A percentile compares a stretch with the other conserved stretches of the same genome.
Conservation (phyloP, 108 stramenopile genomes). For the Discostella pseudostelligera region DNA sequence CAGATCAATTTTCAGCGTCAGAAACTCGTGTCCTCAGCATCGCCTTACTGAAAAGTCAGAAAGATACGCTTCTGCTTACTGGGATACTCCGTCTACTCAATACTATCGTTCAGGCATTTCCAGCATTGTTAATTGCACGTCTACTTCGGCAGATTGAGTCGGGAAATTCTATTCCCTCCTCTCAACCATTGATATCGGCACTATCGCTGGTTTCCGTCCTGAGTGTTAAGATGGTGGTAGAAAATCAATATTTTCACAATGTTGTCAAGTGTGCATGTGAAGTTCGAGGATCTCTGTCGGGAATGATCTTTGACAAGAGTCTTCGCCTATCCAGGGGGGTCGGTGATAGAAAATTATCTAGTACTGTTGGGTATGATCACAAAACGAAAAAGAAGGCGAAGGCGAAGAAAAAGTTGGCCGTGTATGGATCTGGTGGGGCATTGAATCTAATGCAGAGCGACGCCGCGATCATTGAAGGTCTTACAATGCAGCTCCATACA, state of each 20-base stretch:
- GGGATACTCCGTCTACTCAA: constrained; percentile 65
- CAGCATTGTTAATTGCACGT: constrained; percentile 65
- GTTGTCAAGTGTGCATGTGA: constrained; percentile 66
- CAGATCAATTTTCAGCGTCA: constrained; percentile 23
- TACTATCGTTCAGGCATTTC: constrained; percentile 72
- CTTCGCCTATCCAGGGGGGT: constrained; percentile 63
- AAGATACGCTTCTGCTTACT: constrained; percentile 48
- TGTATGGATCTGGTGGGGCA: constrained; percentile 60
- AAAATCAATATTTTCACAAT: constrained; percentile 88
- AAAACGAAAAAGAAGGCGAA: neutral
- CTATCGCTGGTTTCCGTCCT: constrained; percentile 55
- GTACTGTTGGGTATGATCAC: neutral
- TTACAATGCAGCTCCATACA: constrained; percentile 81
- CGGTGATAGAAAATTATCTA: constrained; percentile 44
- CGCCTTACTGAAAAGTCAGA: constrained; percentile 55
- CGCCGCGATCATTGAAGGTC: constrained; percentile 71
- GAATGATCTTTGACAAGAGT: constrained; percentile 84
- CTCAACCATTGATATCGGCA: constrained; percentile 52
- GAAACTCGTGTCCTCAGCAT: constrained; percentile 55
- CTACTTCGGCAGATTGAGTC: constrained; percentile 69
- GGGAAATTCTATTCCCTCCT: constrained; percentile 39
- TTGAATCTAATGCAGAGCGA: constrained; percentile 89
- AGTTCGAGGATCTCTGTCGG: constrained; percentile 72
- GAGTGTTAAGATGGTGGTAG: constrained; percentile 77
- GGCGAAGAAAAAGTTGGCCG: constrained; percentile 16